Percentiles rank a stretch among this genome's conserved stretches.
phyloP scores from a whole-genome alignment of 176 grass and related monocot species.

The Eleusine indica region DNA sequence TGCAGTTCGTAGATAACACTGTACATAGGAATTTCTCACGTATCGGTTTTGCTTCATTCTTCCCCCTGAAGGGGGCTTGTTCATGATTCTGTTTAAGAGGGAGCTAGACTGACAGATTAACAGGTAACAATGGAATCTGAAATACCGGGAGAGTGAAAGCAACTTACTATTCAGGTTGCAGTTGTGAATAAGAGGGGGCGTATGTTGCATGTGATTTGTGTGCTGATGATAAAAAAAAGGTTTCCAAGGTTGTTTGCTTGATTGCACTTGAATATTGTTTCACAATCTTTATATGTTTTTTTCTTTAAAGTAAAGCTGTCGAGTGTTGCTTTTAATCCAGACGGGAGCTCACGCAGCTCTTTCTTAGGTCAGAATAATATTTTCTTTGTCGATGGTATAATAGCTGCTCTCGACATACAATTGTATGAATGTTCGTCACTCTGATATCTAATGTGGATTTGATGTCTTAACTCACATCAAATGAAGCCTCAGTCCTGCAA shows the following conservation, averaged over 20 bases:
- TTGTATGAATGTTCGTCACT: background rate
- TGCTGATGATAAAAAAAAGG: background rate
- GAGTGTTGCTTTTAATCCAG: no score
- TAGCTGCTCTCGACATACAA: background rate
- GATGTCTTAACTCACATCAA: background rate
- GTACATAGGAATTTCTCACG: constrained; percentile 36
- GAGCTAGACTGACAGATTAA: background rate
- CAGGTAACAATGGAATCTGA: background rate
- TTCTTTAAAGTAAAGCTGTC: no score
- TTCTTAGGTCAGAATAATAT: background rate
- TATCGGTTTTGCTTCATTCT: background rate
- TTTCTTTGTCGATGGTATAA: background rate
- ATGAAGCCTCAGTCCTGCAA: background rate
- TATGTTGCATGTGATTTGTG: background rate
- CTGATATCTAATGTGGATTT: background rate
- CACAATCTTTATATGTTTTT: no score
- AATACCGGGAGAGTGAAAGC: background rate
- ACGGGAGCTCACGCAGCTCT: background rate
- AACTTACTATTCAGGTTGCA: background rate
- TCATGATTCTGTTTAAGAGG: background rate
- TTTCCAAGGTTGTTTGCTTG: background rate
- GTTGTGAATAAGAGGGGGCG: background rate
- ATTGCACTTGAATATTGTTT: background rate
- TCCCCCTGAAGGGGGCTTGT: background rate
- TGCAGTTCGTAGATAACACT: constrained; percentile 29